Conservation (phyloP, 2,329 filamentous ascomycete genomes). For the Raffaelea arxii region DNA sequence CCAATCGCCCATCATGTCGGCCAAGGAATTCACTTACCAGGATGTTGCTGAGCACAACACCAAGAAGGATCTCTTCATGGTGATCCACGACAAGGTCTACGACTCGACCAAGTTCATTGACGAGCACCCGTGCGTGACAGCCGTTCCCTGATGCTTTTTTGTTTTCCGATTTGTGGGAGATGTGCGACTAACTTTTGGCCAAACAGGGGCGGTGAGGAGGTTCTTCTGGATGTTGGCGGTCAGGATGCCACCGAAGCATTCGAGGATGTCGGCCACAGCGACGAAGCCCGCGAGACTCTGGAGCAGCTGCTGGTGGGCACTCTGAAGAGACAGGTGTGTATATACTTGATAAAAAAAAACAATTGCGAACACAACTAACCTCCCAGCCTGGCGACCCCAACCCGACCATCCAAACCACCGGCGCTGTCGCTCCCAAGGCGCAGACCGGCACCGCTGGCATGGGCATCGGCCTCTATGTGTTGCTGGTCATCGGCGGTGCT, state of each 20-base stretch:
- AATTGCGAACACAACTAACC: slow-evolving; percentile 25
- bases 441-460: slow-evolving; percentile 43
- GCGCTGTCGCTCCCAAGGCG: slow-evolving; percentile 39
- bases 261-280: slow-evolving; percentile 97
- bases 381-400: slow-evolving; percentile 64
- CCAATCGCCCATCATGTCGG: slow-evolving; percentile 24
- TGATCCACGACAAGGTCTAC: slow-evolving; percentile 97
- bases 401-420: slow-evolving; percentile 48
- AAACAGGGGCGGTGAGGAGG: slow-evolving; percentile 88
- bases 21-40: slow-evolving; percentile 58
- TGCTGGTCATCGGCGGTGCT: slow-evolving; percentile 68
- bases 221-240: slow-evolving; percentile 88
- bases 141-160: slow-evolving; percentile 6
- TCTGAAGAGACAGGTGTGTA: slow-evolving; percentile 78
- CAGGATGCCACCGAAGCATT: slow-evolving; percentile 97
- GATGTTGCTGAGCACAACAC: slow-evolving; percentile 78
- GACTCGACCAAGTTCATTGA: slow-evolving; percentile 81
- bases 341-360: too few relatives aligned
- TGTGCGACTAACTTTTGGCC: neutral
- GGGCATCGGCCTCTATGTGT: slow-evolving; percentile 71
- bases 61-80: slow-evolving; percentile 89
- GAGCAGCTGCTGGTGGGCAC: slow-evolving; percentile 63
- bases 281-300: slow-evolving; percentile 94
- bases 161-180: too few relatives aligned
- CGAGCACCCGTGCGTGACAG: slow-evolving; percentile 72